Conservation (phyloP, 2,329 filamentous ascomycete genomes). For the Huntiella abstrusa region DNA sequence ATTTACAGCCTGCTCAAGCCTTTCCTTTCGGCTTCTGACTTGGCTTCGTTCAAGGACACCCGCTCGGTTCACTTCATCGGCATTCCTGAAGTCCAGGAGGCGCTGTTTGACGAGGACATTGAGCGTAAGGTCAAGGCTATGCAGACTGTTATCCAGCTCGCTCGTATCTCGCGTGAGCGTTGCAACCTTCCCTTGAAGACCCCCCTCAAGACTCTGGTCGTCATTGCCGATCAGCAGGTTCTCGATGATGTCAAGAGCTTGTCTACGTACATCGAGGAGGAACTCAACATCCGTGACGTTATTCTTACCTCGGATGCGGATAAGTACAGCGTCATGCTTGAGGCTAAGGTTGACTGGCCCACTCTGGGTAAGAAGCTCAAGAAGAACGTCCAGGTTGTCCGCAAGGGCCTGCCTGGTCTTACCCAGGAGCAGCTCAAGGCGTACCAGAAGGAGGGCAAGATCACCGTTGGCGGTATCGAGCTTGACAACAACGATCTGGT, state of each 20-base stretch:
- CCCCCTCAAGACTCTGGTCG: conserved; percentile 62
- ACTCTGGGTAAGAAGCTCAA: conserved; percentile 81
- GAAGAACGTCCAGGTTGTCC: conserved; percentile 70
- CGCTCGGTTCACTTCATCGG: conserved; percentile 72
- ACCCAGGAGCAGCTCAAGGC: conserved; percentile 61
- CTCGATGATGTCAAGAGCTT: conserved; percentile 62
- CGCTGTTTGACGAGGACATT: conserved; percentile 62
- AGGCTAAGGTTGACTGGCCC: conserved; percentile 68
- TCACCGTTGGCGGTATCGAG: conserved; percentile 70
- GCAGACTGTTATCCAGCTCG: conserved; percentile 79
- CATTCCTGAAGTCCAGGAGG: conserved; percentile 64
- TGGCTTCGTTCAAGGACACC: conserved; percentile 43
- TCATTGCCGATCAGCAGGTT: conserved; percentile 59
- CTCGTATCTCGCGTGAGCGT: conserved; percentile 59
- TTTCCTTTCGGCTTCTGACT: conserved; percentile 46
- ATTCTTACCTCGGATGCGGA: conserved; percentile 66
- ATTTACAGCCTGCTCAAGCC: conserved; percentile 68
- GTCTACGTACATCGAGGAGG: conserved; percentile 64
- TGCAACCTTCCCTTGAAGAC: conserved; percentile 64
- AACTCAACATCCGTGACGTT: conserved; percentile 66
- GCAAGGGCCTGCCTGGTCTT: conserved; percentile 60
- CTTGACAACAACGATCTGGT: conserved; percentile 65
- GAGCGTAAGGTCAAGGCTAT: conserved; percentile 66
- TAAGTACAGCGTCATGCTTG: conserved; percentile 70
- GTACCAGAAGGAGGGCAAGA: conserved; percentile 55